phyloP scores from a whole-genome alignment of 2,329 filamentous ascomycete species.

The Trichoderma polysporum region DNA sequence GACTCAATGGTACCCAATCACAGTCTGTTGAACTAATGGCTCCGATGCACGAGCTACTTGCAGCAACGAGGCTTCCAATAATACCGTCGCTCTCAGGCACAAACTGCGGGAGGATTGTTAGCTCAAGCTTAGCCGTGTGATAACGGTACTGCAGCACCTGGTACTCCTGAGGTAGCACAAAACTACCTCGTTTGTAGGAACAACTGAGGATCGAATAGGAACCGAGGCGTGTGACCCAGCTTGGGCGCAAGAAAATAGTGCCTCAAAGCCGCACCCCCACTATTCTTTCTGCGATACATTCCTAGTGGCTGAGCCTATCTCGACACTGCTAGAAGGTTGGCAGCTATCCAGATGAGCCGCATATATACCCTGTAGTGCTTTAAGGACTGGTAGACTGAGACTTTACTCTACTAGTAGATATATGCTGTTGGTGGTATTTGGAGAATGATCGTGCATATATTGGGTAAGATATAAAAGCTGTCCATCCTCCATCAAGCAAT shows the following conservation, averaged over 20 bases:
- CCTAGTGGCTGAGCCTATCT: conserved; percentile 3
- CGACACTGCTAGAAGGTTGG: not conserved
- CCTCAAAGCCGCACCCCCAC: conserved; percentile 10
- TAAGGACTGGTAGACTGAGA: too few species aligned
- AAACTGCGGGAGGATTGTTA: not conserved
- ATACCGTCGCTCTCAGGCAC: not conserved
- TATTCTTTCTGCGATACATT: not conserved
- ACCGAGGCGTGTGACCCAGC: not conserved
- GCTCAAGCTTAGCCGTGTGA: not conserved
- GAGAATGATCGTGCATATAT: too few species aligned
- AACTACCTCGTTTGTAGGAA: not conserved
- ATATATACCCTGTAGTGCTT: not conserved
- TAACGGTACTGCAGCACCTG: not conserved
- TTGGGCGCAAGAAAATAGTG: not conserved
- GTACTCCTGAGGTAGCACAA: not conserved
- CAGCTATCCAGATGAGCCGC: not conserved
- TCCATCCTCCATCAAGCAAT: not conserved
- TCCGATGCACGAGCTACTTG: not conserved
- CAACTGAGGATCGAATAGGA: not conserved
- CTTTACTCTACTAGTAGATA: not conserved
- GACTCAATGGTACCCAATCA: conserved; percentile 6
- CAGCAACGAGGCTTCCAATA: not conserved
- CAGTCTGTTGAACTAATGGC: not conserved
- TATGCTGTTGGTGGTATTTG: too few species aligned
- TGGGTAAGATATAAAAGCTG: not conserved